Conservation (phyloP, 495 filamentous ascomycete genomes). For the Trichoderma asperelloides region DNA sequence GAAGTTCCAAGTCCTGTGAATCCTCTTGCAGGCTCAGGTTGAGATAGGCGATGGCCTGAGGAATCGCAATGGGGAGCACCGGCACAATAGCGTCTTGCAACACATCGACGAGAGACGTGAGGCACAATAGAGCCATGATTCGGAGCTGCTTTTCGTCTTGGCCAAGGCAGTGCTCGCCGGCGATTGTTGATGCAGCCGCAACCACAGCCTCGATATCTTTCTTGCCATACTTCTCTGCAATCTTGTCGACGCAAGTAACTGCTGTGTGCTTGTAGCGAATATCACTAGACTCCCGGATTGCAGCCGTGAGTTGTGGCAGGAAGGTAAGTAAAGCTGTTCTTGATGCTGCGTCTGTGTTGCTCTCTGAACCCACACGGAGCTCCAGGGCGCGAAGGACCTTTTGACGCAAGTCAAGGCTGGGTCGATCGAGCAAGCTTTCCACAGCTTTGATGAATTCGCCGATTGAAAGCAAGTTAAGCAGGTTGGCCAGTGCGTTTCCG, state of each 20-base stretch:
- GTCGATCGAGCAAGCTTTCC: slow-evolving; percentile 63
- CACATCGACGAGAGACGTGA: slow-evolving; percentile 80
- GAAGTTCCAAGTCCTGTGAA: slow-evolving; percentile 49
- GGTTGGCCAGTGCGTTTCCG: slow-evolving; percentile 58
- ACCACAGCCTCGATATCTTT: slow-evolving; percentile 58
- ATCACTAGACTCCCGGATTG: slow-evolving; percentile 62
- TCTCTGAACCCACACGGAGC: slow-evolving; percentile 58
- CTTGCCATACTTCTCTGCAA: slow-evolving; percentile 86
- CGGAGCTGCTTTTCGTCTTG: slow-evolving; percentile 62
- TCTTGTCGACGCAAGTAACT: slow-evolving; percentile 78
- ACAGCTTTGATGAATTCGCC: slow-evolving; percentile 78
- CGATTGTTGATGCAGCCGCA: slow-evolving; percentile 65
- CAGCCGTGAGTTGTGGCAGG: slow-evolving; percentile 62
- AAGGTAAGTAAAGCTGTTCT: slow-evolving; percentile 65
- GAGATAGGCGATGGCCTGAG: slow-evolving; percentile 59
- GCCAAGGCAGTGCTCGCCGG: slow-evolving; percentile 65
- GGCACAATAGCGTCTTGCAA: slow-evolving; percentile 78
- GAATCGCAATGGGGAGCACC: slow-evolving; percentile 65
- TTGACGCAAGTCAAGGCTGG: slow-evolving; percentile 61
- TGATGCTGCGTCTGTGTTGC: slow-evolving; percentile 54
- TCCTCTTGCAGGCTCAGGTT: slow-evolving; percentile 47
- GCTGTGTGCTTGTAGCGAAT: slow-evolving; percentile 69
- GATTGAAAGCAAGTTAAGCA: slow-evolving; percentile 72
- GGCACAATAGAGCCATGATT: slow-evolving; percentile 73
- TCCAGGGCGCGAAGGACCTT: slow-evolving; percentile 75